These are phyloP conservation scores for Letharia columbiana DNA, from an alignment of 495 filamentous ascomycete species.

Conservation along the genomic window DNA sequence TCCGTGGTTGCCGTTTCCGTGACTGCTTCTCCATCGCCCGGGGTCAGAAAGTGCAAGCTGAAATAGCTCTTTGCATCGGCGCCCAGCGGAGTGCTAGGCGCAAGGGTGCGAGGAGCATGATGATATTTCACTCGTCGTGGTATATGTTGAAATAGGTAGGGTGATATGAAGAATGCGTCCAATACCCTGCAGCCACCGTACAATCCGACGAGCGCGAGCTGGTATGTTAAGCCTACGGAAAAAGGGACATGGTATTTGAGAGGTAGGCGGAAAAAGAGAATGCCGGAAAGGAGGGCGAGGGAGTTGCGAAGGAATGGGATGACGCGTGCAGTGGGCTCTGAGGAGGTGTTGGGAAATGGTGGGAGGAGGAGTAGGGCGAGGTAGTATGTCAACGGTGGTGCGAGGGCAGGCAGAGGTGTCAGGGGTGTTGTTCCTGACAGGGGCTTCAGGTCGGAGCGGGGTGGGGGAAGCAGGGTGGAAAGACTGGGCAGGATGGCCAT, in stretches of 20 bases:
- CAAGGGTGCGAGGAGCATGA: conserved; percentile 13
- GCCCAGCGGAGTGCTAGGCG: conserved; percentile 3
- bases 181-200: conserved; percentile 24
- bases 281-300: conserved; percentile 18
- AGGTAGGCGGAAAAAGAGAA: conserved; percentile 25
- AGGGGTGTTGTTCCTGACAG: conserved; percentile 19
- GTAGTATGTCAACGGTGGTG: conserved; percentile 25
- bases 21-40: conserved; percentile 16
- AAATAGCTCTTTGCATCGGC: conserved; percentile 20
- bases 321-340: neutral
- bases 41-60: conserved; percentile 21
- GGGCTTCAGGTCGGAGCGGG: conserved; percentile 19
- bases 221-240: conserved; percentile 25
- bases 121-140: conserved; percentile 24
- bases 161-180: conserved; percentile 25
- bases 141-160: conserved; percentile 19
- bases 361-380: conserved; percentile 24
- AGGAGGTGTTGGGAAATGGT: conserved; percentile 19
- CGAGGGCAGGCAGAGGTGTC: conserved; percentile 20
- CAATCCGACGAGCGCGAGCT: conserved; percentile 24
- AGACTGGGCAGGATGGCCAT: conserved; percentile 10
- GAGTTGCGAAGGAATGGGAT: conserved; percentile 21
- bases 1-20: conserved; percentile 23
- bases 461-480: conserved; percentile 15
- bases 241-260: conserved; percentile 24